Percentiles rank a stretch among this genome's conserved stretches.
phyloP scores from a whole-genome alignment of 2,329 filamentous ascomycete genomes.

The Colletotrichum sp. region DNA sequence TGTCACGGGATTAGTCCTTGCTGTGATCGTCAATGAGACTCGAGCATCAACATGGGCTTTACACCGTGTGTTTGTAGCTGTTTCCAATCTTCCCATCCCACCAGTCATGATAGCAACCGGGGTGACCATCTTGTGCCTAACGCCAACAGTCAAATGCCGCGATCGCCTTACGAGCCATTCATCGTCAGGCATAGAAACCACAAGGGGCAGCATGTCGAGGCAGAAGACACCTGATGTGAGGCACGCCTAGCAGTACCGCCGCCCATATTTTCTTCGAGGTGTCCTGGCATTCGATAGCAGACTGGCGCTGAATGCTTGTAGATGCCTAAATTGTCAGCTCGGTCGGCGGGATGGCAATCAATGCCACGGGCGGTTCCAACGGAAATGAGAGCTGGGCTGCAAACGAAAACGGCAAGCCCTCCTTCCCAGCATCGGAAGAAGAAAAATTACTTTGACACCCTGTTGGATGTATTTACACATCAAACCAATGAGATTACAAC shows the following conservation, averaged over 20 bases:
- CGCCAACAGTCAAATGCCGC: background rate
- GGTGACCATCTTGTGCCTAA: background rate
- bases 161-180: background rate
- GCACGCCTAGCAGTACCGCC: background rate
- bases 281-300: background rate
- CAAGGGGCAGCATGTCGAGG: background rate
- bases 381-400: background rate
- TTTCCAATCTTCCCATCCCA: background rate
- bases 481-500: rapidly evolving
- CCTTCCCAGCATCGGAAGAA: background rate
- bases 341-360: background rate
- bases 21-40: background rate
- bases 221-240: background rate
- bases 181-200: background rate
- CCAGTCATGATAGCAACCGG: background rate
- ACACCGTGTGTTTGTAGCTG: background rate
- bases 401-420: background rate
- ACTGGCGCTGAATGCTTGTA: background rate
- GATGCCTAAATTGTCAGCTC: background rate
- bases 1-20: background rate
- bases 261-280: background rate
- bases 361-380: background rate
- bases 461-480: background rate
- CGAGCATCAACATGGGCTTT: rapidly evolving
- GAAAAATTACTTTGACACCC: background rate